Conservation (phyloP, 208 protist species). For the Trypanosoma boissoni region DNA sequence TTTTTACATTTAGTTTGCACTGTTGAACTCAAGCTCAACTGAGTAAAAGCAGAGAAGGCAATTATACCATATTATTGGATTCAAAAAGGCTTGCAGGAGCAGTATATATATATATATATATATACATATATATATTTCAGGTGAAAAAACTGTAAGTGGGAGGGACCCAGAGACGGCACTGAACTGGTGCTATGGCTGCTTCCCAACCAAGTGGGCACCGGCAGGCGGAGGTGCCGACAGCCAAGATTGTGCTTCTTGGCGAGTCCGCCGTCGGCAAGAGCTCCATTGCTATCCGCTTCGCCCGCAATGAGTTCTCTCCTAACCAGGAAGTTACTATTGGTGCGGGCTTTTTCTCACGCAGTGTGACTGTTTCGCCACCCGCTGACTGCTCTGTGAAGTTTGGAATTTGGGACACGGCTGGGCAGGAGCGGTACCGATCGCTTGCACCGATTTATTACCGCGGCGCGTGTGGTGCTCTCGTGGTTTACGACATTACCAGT, state of each 20-base stretch:
- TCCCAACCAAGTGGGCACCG: neutral
- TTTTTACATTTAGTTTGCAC: conserved; percentile 18
- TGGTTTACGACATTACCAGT: conserved; percentile 98
- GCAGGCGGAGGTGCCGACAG: conserved; percentile 33
- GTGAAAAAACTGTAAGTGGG: conserved; percentile 9
- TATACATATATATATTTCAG: too few relatives aligned
- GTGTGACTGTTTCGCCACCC: conserved; percentile 47
- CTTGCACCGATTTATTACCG: conserved; percentile 94
- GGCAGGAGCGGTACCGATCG: conserved; percentile 90
- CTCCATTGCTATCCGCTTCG: conserved; percentile 83
- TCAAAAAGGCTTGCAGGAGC: too few relatives aligned
- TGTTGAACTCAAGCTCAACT: neutral
- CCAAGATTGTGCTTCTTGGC: conserved; percentile 89
- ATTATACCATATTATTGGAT: too few relatives aligned
- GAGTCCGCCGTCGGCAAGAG: conserved; percentile 90
- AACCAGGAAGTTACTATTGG: conserved; percentile 89
- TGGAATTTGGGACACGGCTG: conserved; percentile 92
- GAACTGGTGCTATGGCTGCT: too few relatives aligned
- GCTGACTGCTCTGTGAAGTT: conserved; percentile 42
- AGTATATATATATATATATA: too few relatives aligned
- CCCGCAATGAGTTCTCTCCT: conserved; percentile 75
- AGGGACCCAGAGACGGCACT: too few relatives aligned
- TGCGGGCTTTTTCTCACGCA: conserved; percentile 83
- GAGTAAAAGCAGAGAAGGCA: too few relatives aligned
- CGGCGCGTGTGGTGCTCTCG: conserved; percentile 86